A percentile compares a stretch with the other conserved stretches of the same genome.
Conservation (phyloP, 1,284 basidiomycete genomes). For the Waitea zeae region DNA sequence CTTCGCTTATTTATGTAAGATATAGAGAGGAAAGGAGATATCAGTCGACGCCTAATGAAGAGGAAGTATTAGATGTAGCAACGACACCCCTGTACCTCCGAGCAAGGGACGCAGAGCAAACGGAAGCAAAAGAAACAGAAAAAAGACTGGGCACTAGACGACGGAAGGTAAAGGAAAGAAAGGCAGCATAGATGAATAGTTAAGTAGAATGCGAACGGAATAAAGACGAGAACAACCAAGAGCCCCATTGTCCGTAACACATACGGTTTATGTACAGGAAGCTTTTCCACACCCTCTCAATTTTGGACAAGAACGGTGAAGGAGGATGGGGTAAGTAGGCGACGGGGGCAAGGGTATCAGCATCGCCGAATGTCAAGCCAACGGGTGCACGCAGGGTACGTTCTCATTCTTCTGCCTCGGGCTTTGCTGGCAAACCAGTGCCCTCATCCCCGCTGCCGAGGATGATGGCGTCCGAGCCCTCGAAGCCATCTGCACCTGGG, state of each 20-base stretch:
- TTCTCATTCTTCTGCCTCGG: constrained; percentile 4
- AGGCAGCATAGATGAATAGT: constrained; percentile 8
- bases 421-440: constrained; percentile 7
- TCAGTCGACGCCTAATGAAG: too few species aligned
- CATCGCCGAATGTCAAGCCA: not conserved
- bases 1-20: too few species aligned
- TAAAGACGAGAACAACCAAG: constrained; percentile 43
- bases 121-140: not conserved
- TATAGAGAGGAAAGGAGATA: too few species aligned
- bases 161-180: constrained; percentile 13
- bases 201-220: constrained; percentile 19
- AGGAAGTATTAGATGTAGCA: too few species aligned
- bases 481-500: constrained; percentile 12
- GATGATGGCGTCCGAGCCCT: constrained; percentile 6
- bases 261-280: constrained; percentile 1
- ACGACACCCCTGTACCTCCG: too few species aligned
- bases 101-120: too few species aligned
- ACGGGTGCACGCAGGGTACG: not conserved
- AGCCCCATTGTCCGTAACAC: constrained; percentile 28
- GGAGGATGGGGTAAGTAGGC: constrained; percentile 4
- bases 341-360: constrained; percentile 1
- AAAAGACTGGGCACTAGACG: constrained; percentile 4
- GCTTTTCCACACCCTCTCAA: too few species aligned
- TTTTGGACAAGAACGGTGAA: too few species aligned
- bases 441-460: constrained; percentile 11